These are phyloP conservation scores for Sedum album DNA, from an alignment of 164 flowering plant species.

Conservation along the genomic window DNA sequence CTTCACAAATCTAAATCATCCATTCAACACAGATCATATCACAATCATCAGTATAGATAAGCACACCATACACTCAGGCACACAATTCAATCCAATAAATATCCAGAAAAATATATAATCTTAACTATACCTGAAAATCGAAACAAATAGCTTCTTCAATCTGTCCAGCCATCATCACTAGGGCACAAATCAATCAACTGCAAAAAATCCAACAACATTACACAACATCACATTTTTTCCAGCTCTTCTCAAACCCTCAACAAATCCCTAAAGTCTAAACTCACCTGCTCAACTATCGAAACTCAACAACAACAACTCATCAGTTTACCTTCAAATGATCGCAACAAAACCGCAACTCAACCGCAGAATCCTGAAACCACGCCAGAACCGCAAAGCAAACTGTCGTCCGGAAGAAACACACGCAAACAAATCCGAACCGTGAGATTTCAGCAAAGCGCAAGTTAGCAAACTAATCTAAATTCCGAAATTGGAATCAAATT, in stretches of 20 bases:
- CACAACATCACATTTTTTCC: not conserved
- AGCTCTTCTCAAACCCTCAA: not conserved
- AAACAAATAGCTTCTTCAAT: conserved; percentile 37
- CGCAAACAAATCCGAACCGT: not conserved
- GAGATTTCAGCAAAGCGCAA: conserved; percentile 5
- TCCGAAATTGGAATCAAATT: not conserved
- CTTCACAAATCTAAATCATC: not conserved
- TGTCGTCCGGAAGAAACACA: no score
- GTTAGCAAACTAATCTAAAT: no score
- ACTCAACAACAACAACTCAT: no score
- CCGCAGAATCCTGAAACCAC: not conserved
- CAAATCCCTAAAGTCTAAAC: not conserved
- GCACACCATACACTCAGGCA: no score
- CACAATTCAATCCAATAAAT: no score
- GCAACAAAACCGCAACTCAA: conserved; percentile 2
- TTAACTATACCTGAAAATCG: conserved; percentile 39
- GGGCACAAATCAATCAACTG: conserved; percentile 1
- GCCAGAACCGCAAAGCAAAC: not conserved
- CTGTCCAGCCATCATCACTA: conserved; percentile 41
- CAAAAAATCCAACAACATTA: not conserved
- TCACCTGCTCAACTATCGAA: no score
- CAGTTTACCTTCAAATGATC: no score
- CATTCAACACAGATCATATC: not conserved
- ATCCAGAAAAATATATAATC: not conserved
- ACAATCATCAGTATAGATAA: not conserved